A percentile compares a stretch with the other conserved stretches of the same genome.
Evolutionary conservation across 1,284 basidiomycete genomes (phyloP).

Genomic region (Coniferiporia sulphurascens): DNA sequence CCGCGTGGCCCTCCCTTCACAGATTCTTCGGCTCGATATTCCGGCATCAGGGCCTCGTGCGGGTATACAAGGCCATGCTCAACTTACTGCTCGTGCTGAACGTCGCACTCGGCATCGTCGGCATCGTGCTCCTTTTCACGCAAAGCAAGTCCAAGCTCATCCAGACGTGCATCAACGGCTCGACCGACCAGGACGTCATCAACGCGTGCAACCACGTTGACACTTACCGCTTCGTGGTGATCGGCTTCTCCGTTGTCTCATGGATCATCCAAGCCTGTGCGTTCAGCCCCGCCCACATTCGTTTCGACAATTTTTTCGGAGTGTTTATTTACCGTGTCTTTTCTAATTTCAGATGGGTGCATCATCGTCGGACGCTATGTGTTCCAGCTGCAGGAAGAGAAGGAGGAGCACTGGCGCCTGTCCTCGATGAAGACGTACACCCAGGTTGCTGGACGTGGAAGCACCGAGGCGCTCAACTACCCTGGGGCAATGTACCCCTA

Average conservation of each 20-base stretch:
- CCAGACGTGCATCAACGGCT: constrained; percentile 7
- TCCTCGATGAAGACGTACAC: constrained; percentile 13
- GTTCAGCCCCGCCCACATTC: neutral
- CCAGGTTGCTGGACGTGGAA: constrained; percentile 7
- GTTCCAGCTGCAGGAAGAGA: constrained; percentile 16
- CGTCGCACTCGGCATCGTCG: constrained; percentile 2
- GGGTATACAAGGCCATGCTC: constrained; percentile 20
- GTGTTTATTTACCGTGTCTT: neutral
- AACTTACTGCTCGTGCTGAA: constrained; percentile 12
- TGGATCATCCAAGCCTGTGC: constrained; percentile 16
- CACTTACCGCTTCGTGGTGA: neutral
- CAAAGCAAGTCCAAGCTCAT: constrained; percentile 3
- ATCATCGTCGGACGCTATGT: constrained; percentile 18
- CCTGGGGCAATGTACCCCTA: constrained; percentile 12
- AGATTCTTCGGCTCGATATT: constrained; percentile 24
- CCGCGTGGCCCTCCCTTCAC: neutral
- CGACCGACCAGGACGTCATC: constrained; percentile 12
- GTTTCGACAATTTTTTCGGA: neutral
- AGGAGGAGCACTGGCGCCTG: constrained; percentile 13
- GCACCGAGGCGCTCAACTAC: constrained; percentile 12
- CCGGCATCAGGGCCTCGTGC: constrained; percentile 22
- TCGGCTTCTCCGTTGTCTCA: constrained; percentile 2
- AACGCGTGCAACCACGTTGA: constrained; percentile 11
- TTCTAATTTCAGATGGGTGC: constrained; percentile 8
- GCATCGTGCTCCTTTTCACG: constrained; percentile 8